A percentile compares a stretch with the other conserved stretches of the same genome.
Evolutionary conservation across 768 basidiomycete species (phyloP).

Genomic region (Kwoniella sp.): DNA sequence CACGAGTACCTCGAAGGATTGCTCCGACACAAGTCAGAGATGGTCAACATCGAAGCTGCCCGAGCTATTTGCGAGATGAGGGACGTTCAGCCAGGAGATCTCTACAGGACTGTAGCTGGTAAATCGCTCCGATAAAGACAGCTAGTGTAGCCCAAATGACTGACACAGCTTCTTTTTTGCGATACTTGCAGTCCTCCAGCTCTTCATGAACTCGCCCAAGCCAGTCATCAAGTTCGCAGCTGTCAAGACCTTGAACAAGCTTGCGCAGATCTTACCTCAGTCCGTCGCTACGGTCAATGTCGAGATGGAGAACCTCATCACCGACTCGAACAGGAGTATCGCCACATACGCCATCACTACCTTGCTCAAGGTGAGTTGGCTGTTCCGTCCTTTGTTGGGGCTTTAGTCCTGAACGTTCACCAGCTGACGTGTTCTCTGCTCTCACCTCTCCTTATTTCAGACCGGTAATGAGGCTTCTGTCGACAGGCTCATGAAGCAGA

Average conservation of each 20-base stretch:
- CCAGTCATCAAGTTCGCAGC: conserved; percentile 95
- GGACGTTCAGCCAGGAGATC: conserved; percentile 71
- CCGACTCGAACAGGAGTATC: conserved; percentile 90
- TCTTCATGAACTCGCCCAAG: conserved; percentile 95
- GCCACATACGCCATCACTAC: conserved; percentile 99
- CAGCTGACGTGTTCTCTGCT: neutral
- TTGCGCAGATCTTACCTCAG: conserved; percentile 80
- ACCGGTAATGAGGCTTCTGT: conserved; percentile 99
- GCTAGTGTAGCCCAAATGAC: too few relatives aligned
- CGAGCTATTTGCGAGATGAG: conserved; percentile 97
- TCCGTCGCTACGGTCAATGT: conserved; percentile 91
- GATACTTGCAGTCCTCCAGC: conserved; percentile 70
- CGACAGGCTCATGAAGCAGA: conserved; percentile 98
- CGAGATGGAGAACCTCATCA: conserved; percentile 93
- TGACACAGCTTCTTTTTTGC: too few relatives aligned
- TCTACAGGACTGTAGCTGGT: conserved; percentile 88
- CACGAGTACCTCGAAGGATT: conserved; percentile 90
- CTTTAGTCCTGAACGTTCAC: too few relatives aligned
- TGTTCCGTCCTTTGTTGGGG: too few relatives aligned
- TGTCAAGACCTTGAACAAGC: conserved; percentile 86
- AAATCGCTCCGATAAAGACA: conserved; percentile 42
- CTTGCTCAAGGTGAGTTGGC: conserved; percentile 81
- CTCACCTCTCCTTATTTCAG: conserved; percentile 57
- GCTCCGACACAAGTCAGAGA: conserved; percentile 97
- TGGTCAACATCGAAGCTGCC: conserved; percentile 99